Base-by-base conservation (phyloP, 768 basidiomycete genomes). In the Termitomyces titanicus region DNA sequence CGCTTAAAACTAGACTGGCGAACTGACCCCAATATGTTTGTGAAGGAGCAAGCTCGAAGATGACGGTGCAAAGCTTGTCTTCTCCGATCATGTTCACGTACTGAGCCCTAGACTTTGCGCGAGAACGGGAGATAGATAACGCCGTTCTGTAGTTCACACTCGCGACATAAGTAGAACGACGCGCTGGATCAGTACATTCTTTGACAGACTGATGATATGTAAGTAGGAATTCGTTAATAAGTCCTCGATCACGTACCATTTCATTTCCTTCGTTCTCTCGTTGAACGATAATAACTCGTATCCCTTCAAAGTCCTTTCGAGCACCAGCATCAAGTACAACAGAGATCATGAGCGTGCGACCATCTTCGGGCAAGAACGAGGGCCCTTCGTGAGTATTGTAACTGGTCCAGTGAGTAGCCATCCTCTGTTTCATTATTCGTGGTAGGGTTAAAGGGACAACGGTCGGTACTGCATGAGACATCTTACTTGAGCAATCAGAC, bases 301-400 rank as follows among this genome's bases (percentile, higher is more conserved):
- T 47, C n/a, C 57, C 53, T 11, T 50, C 34, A 22, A 51, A 59
- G 34, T 59, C 40, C 11, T 20, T 35, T 31, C 40, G 38, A 17
- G 50, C 38, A n/a, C 50, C 57, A 29, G 57, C 35, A 15, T 59
- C 57, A 8, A 55, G 49, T 38, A 59, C 40, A 18, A 55, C 20
- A 34, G 57, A 54, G 20, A 58, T 43, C 54, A 55, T 55, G 11
- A 55, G 40, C 6, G 54, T 55, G 17, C 54, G 47, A 1, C 54
- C 47, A 49, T 55, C 54, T 34, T 49, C 47, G 10, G 54, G 40
- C 31, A 55, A 49, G 18, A 42, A 55, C 20, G 54, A 55, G n/a
- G 47, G 54, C 39, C 54, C 54, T 49, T 48, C 47, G 25, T 35
- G 18, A 43, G 54, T 29, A 18, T 44, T 49, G 25, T 55, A 49